phyloP scores from a whole-genome alignment of 495 filamentous ascomycete genomes.

The Penicillium psychrofluorescens region DNA sequence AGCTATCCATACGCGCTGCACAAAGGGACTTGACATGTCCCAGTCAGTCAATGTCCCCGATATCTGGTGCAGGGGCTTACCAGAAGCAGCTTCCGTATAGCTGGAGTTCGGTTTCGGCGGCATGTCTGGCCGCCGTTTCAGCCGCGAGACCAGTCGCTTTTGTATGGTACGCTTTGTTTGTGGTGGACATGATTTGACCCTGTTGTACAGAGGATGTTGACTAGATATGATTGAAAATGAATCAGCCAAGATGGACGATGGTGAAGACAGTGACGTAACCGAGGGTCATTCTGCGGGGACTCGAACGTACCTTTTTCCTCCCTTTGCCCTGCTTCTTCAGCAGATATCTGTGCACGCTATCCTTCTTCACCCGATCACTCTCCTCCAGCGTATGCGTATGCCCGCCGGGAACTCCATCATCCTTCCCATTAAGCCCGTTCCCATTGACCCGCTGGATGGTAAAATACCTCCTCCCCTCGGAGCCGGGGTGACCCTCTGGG shows the following conservation, averaged over 20 bases:
- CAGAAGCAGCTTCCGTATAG: constrained; percentile 90
- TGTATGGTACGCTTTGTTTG: constrained; percentile 67
- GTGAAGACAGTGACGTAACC: constrained; percentile 14
- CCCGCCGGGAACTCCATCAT: constrained; percentile 53
- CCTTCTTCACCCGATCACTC: constrained; percentile 82
- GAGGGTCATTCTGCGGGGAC: constrained; percentile 9
- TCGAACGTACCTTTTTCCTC: constrained; percentile 41
- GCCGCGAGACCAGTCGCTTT: constrained; percentile 73
- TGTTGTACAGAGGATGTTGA: constrained; percentile 8
- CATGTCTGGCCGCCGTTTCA: constrained; percentile 64
- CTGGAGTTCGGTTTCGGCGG: constrained; percentile 65
- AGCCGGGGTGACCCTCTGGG: constrained; percentile 36
- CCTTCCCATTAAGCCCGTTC: constrained; percentile 67
- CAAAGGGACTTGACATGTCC: constrained; percentile 53
- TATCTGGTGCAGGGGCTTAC: constrained; percentile 36
- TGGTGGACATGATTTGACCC: constrained; percentile 38
- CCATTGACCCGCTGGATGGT: constrained; percentile 74
- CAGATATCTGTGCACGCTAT: constrained; percentile 62
- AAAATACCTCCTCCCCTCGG: constrained; percentile 52
- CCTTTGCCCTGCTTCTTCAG: constrained; percentile 64
- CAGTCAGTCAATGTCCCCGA: not conserved
- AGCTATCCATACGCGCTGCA: constrained; percentile 93
- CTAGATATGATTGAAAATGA: not conserved
- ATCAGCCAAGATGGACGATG: not conserved
- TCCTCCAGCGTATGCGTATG: constrained; percentile 74